Conservation (phyloP, 176 grass and related monocot genomes). For the Aegilops speltoides region DNA sequence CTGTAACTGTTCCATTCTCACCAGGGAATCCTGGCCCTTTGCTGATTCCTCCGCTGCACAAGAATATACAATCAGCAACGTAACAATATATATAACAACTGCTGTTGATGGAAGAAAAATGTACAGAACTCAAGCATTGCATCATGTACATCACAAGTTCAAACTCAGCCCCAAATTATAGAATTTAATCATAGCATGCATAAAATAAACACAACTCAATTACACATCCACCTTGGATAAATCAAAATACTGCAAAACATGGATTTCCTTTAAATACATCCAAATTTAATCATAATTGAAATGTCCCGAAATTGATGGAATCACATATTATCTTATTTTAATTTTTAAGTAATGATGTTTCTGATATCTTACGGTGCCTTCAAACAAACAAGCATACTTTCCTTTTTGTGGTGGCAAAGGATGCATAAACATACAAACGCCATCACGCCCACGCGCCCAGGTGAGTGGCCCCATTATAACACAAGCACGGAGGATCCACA, state of each 20-base stretch:
- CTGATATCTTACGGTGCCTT: not conserved
- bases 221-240: not conserved
- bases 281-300: constrained; percentile 3
- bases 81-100: not conserved
- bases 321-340: not conserved
- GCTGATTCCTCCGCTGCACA: constrained; percentile 77
- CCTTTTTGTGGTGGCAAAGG: not conserved
- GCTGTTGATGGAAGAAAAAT: not conserved
- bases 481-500: not conserved
- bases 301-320: not conserved
- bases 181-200: not conserved
- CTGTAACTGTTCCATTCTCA: constrained; percentile 91
- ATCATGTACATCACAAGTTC: constrained; percentile 11
- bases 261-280: not conserved
- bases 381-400: not conserved
- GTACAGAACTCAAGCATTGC: not conserved
- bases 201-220: not conserved
- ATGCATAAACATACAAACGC: not conserved
- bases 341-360: not conserved
- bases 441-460: not conserved
- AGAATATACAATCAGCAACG: constrained; percentile 16
- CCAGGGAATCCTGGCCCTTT: constrained; percentile 71
- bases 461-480: not conserved
- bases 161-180: constrained; percentile 20
- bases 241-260: constrained; percentile 10